Evolutionary conservation across 768 basidiomycete genomes (phyloP), one percentile per base, ranked within the genome.

Genomic region (Myochromella boudieri): DNA sequence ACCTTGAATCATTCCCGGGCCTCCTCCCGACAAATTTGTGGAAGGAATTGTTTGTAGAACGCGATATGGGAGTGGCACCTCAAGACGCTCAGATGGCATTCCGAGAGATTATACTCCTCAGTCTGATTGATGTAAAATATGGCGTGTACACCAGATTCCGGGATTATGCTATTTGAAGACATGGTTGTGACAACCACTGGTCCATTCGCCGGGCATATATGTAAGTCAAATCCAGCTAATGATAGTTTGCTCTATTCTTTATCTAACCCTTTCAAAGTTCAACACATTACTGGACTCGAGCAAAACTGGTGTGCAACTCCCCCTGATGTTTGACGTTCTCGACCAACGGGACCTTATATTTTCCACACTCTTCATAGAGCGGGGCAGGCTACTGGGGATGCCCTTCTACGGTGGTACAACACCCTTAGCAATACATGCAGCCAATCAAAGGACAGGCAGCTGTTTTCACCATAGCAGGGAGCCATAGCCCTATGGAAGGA

Each of bases 121-220:
- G 80, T 22, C 65, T 87, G 1, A 68, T 65, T 12, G 75, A 81
- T 4, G 68, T 72, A 1, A 69, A 70, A 26, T 72, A 82, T 5
- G 85, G 85, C 0, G 54, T 78, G 0, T 89, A 88, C 53, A 85
- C 83, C 0, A 70, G 55, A 5, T 84, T 75, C 47, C 85, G 87
- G 52, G 81, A 83, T 48, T 66, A 66, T 34, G 75, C 84, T 0
- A 70, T 76, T 9, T 78, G 76, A 51, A 63, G 58, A 1, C 51
- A 60, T 54, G 86, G 86, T 0, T 84, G 87, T 59, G 65, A 60
- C 6, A 56, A 74, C 39, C 25, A 42, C 0, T 43, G 67, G 1
- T 68, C 85, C 0, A 66, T 82, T 8, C 72, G 78, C 0, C 64
- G 84, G 17, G 85, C 84, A 0, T 83, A 82, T 32, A 84, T 88